phyloP scores from a whole-genome alignment of 768 basidiomycete species.

The Coprinellus aureogranulatus region DNA sequence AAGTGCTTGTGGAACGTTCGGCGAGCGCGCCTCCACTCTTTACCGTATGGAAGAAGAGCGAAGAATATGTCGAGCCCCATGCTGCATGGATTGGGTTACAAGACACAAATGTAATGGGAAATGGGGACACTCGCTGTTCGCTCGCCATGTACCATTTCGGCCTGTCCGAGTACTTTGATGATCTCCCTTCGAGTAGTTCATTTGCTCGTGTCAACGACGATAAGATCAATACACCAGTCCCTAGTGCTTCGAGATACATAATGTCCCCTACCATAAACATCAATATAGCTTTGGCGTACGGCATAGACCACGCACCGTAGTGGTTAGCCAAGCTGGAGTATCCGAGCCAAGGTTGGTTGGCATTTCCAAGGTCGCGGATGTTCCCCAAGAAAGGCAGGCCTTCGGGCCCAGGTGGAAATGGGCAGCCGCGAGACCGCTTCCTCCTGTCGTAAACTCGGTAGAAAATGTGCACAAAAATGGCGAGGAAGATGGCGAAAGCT shows the following conservation, averaged over 20 bases:
- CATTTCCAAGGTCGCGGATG: slow-evolving; percentile 14
- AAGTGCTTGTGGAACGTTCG: slow-evolving; percentile 23
- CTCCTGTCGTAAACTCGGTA: background rate
- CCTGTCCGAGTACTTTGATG: slow-evolving; percentile 20
- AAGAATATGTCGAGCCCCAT: slow-evolving; percentile 10
- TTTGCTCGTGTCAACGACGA: slow-evolving; percentile 5
- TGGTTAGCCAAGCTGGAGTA: slow-evolving; percentile 19
- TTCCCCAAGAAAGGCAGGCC: slow-evolving; percentile 19
- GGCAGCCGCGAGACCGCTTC: background rate
- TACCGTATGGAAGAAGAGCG: slow-evolving; percentile 19
- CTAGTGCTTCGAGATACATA: slow-evolving; percentile 5
- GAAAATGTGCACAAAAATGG: background rate
- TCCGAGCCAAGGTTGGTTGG: slow-evolving; percentile 16
- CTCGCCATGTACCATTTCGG: slow-evolving; percentile 21
- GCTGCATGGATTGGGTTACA: background rate
- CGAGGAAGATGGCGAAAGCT: background rate
- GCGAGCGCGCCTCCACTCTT: slow-evolving; percentile 19
- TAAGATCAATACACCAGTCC: slow-evolving; percentile 9
- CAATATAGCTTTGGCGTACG: background rate
- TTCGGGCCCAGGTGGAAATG: slow-evolving; percentile 17
- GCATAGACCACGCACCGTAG: slow-evolving; percentile 14
- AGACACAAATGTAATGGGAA: background rate
- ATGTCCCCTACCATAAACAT: slow-evolving; percentile 6
- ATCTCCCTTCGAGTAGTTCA: slow-evolving; percentile 15
- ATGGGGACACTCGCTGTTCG: slow-evolving; percentile 32